A percentile compares a stretch with the other conserved stretches of the same genome.
phyloP scores from a whole-genome alignment of 2,329 filamentous ascomycete species.

The Trichoderma koningiopsis region DNA sequence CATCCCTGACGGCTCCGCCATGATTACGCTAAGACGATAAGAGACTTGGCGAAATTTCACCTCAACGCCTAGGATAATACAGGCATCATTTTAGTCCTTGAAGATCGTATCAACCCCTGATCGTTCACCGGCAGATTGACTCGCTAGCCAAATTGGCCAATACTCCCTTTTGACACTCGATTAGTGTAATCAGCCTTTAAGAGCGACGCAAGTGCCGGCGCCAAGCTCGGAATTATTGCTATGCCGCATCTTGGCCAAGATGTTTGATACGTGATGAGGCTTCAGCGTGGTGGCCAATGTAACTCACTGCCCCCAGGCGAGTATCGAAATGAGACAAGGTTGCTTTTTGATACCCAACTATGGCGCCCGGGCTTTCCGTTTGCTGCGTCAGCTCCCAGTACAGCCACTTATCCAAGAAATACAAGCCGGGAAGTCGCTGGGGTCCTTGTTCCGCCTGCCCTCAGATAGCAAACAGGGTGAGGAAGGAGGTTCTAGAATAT shows the following conservation, averaged over 20 bases:
- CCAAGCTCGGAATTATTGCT: neutral
- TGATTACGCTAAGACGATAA: neutral
- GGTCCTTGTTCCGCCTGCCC: neutral
- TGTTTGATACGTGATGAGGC: constrained; percentile 13
- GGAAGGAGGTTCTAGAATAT: neutral
- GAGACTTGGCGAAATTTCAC: neutral
- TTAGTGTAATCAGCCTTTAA: constrained; percentile 22
- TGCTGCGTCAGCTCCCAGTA: constrained; percentile 17
- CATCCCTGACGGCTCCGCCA: neutral
- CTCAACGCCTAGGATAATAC: neutral
- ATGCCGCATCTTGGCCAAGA: neutral
- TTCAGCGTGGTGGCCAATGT: neutral
- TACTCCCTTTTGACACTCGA: neutral
- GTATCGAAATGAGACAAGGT: neutral
- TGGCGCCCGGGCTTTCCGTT: neutral
- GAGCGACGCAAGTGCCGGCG: constrained; percentile 21
- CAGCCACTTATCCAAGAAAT: neutral
- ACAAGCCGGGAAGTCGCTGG: constrained; percentile 14
- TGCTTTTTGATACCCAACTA: neutral
- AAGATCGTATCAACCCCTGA: constrained; percentile 16
- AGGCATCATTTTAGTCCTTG: neutral
- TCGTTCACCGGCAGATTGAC: neutral
- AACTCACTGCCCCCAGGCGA: neutral
- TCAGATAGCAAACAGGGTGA: constrained; percentile 2
- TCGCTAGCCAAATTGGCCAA: neutral